Evolutionary conservation across 495 filamentous ascomycete genomes (phyloP).

Genomic region (Penicillium longicatenatum): DNA sequence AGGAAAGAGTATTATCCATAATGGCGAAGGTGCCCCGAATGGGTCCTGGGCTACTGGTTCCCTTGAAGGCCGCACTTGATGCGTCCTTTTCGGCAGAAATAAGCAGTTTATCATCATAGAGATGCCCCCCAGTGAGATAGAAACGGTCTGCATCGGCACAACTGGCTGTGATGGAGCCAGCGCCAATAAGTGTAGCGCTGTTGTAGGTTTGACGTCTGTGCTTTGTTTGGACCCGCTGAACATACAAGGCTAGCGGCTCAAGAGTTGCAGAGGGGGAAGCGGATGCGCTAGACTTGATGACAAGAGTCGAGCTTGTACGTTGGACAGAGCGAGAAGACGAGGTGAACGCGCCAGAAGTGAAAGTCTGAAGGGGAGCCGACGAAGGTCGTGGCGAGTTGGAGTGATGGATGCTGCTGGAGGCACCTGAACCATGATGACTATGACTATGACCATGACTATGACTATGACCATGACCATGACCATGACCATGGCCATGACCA

Average conservation of each 20-base stretch:
- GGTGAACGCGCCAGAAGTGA: not conserved
- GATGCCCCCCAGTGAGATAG: not conserved
- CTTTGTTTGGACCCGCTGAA: not conserved
- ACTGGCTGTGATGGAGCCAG: not conserved
- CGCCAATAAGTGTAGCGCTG: not conserved
- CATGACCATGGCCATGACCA: not conserved
- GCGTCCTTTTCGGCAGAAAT: not conserved
- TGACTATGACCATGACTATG: not conserved
- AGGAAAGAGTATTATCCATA: not conserved
- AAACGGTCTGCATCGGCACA: not conserved
- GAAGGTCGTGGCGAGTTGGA: not conserved
- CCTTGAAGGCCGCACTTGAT: not conserved
- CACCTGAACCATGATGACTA: not conserved
- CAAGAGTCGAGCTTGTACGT: not conserved
- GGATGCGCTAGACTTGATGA: not conserved
- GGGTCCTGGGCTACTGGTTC: not conserved
- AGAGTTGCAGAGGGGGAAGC: not conserved
- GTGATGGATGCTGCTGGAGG: not conserved
- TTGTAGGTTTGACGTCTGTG: not conserved
- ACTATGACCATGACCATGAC: not conserved
- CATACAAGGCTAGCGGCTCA: not conserved
- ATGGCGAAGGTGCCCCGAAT: not conserved
- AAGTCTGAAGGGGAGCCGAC: not conserved
- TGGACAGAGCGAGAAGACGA: not conserved
- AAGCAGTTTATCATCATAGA: not conserved